Evolutionary conservation across 169 alveolate genomes (phyloP).

Genomic region (Plasmodium chabaudi): DNA sequence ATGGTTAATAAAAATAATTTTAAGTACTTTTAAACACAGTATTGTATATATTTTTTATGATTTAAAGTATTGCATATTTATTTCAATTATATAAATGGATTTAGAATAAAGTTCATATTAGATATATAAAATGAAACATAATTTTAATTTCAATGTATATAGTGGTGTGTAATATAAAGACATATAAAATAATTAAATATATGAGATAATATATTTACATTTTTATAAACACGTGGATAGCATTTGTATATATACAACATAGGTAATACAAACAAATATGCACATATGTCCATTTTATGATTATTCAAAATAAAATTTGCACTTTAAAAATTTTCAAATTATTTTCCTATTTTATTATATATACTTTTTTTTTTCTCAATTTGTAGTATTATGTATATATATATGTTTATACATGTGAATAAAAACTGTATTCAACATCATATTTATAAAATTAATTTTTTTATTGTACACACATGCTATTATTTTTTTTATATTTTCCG

Average conservation of each 20-base stretch:
- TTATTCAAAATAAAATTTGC: conserved; percentile 48
- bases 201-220: background rate
- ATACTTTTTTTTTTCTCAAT: conserved; percentile 45
- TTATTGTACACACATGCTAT: conserved; percentile 1
- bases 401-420: background rate
- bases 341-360: conserved; percentile 4
- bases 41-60: background rate
- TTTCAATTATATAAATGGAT: conserved; percentile 14
- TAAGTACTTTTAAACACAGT: background rate
- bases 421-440: conserved; percentile 42
- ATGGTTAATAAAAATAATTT: too few species aligned
- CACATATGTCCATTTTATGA: conserved; percentile 9
- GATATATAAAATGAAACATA: conserved; percentile 13
- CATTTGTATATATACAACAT: conserved; percentile 14
- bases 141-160: conserved; percentile 13
- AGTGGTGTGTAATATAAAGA: background rate
- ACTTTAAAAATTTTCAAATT: conserved; percentile 33
- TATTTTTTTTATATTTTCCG: conserved; percentile 12
- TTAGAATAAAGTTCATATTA: conserved; percentile 11
- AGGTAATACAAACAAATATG: conserved; percentile 12
- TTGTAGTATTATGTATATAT: background rate
- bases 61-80: conserved; percentile 11
- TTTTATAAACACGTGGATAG: background rate
- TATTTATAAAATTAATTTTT: conserved; percentile 53
- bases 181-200: background rate